Evolutionary conservation across 371 early-diverging fungal species (phyloP).

Genomic region (Amoeboaphelidium protococcarum): DNA sequence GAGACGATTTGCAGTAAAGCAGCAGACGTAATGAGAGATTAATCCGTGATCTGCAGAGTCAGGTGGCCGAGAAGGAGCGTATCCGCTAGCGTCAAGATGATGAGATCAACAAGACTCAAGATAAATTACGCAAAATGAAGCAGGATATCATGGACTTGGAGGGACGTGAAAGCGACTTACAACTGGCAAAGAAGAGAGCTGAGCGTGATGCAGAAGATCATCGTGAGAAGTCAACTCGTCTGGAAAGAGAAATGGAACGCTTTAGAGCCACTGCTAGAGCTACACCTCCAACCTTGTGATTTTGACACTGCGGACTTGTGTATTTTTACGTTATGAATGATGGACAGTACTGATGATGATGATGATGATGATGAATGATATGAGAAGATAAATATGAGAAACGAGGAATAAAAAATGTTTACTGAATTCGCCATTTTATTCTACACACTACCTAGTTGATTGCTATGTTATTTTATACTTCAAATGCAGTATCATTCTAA

Average conservation of each 20-base stretch:
- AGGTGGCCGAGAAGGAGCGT: conserved; percentile 43
- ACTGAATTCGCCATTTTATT: too few relatives aligned
- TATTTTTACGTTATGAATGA: too few relatives aligned
- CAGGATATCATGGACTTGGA: conserved; percentile 19
- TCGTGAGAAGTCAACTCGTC: conserved; percentile 11
- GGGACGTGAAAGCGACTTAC: conserved; percentile 30
- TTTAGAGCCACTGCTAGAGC: too few relatives aligned
- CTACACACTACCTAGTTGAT: too few relatives aligned
- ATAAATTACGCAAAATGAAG: conserved; percentile 33
- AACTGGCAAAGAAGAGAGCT: conserved; percentile 37
- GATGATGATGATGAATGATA: too few relatives aligned
- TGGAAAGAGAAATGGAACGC: background rate
- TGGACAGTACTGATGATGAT: too few relatives aligned
- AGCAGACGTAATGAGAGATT: conserved; percentile 38
- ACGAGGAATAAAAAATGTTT: too few relatives aligned
- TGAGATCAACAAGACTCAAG: conserved; percentile 33
- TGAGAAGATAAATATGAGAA: too few relatives aligned
- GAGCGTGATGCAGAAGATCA: conserved; percentile 39
- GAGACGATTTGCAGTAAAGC: conserved; percentile 20
- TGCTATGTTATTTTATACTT: too few relatives aligned
- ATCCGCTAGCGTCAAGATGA: conserved; percentile 30
- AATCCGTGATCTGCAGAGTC: conserved; percentile 54
- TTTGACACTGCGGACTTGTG: too few relatives aligned
- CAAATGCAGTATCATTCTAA: background rate
- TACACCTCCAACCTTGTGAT: too few relatives aligned